These are phyloP conservation scores for Rhizopogon vinicolor DNA, from an alignment of 768 basidiomycete species.

Conservation along the genomic window DNA sequence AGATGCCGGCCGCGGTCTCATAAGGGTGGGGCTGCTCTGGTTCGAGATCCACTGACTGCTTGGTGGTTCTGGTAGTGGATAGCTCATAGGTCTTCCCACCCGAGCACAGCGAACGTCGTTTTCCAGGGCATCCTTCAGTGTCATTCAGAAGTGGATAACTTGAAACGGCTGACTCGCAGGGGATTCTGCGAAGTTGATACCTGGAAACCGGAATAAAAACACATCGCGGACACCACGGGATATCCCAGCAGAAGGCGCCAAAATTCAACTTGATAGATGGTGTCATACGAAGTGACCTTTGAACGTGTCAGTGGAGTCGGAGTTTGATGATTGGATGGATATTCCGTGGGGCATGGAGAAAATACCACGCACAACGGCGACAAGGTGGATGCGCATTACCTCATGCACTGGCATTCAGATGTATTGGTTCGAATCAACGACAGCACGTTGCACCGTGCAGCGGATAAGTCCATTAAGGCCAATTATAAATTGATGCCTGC, in stretches of 20 bases:
- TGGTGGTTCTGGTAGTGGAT: no score
- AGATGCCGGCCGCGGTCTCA: slow-evolving; percentile 9
- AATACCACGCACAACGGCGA: neutral
- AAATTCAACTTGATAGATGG: slow-evolving; percentile 8
- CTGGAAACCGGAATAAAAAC: slow-evolving; percentile 14
- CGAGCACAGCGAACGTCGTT: slow-evolving; percentile 17
- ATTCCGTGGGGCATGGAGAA: neutral
- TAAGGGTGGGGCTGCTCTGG: slow-evolving; percentile 14
- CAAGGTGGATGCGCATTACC: neutral
- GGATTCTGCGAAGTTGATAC: slow-evolving; percentile 10
- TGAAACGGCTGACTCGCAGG: slow-evolving; percentile 9
- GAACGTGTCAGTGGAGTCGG: slow-evolving; percentile 15
- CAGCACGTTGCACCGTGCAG: slow-evolving; percentile 2
- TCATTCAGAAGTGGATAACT: slow-evolving; percentile 3
- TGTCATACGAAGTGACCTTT: slow-evolving; percentile 15
- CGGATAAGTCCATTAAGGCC: neutral
- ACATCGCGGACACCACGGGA: slow-evolving; percentile 15
- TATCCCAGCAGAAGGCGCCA: slow-evolving; percentile 12
- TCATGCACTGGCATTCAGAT: slow-evolving; percentile 4
- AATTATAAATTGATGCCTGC: neutral
- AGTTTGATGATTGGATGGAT: slow-evolving; percentile 6
- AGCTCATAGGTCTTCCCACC: neutral
- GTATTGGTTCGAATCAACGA: slow-evolving; percentile 1
- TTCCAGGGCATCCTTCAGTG: neutral
- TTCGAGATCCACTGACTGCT: slow-evolving; percentile 3